Evolutionary conservation across 2,329 filamentous ascomycete genomes (phyloP), one percentile per base, ranked within the genome.

Genomic region (Phyllosticta citrichinensis): DNA sequence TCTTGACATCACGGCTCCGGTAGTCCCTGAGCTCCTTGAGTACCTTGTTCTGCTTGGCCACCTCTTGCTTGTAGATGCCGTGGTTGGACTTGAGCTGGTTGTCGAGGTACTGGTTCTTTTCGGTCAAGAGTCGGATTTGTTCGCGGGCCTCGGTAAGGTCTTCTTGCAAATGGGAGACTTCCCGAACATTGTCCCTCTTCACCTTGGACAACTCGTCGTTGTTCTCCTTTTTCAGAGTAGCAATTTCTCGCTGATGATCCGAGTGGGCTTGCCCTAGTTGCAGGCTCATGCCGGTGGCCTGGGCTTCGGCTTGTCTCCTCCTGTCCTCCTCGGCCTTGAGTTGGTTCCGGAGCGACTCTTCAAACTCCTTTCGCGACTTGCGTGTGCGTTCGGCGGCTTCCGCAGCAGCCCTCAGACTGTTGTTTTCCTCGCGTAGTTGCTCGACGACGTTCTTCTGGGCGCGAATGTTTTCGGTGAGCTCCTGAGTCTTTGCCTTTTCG

Each of bases 371-470:
- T 22, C 58, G 54, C 27, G 17, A 24, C 25, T 61, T 61, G 22
- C 54, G 53, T 17, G 40, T 52, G 47, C 58, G 58, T 47, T 61
- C 58, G 27, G 53, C 40, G 40, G 54, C 25, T 19, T 61, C 58
- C 24, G 54, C 40, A 22, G 53, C 40, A 25, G 58, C 55, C 25
- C 54, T 40, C 35, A 62, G 56, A 8, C 55, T 62, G 52, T 62
- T 56, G 52, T 62, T 62, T 5, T 62, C 55, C 47, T 51, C 17
- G 47, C 58, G 51, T 67, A 88, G 84, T 58, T 88, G 79, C 63
- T 87, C 75, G 10, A 83, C 79, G 64, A 81, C 81, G 66, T 88
- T 85, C 67, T 87, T 87, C 65, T 89, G 85, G 52, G 79, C 79
- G 40, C 83, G 75, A 9, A 85, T 81, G 3, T 81, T 79, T 68